phyloP scores from a whole-genome alignment of 164 flowering plant species.

The Platanus orientalis region DNA sequence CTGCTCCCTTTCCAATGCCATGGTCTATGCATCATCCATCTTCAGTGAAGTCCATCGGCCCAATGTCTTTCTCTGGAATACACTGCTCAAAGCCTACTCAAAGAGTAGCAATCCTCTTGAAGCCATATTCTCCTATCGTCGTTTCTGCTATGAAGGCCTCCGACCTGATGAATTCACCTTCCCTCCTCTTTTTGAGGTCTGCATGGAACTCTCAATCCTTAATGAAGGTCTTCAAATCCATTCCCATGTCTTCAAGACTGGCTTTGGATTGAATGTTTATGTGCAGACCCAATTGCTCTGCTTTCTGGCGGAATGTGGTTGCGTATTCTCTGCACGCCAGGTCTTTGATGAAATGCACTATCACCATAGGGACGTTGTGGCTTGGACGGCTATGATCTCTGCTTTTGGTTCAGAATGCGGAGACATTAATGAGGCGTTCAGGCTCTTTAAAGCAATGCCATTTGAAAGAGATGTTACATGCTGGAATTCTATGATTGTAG shows the following conservation, averaged over 20 bases:
- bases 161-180: constrained; percentile 5
- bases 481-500: background rate
- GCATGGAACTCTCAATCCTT: background rate
- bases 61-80: constrained; percentile 7
- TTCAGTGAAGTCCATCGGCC: background rate
- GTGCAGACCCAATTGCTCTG: constrained; percentile 3
- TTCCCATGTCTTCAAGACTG: background rate
- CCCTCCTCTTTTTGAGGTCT: constrained; percentile 4
- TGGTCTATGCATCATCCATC: constrained; percentile 2
- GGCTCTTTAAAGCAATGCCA: constrained; percentile 4
- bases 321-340: background rate
- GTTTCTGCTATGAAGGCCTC: background rate
- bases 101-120: constrained; percentile 1
- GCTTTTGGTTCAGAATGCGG: background rate
- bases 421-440: background rate
- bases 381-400: constrained; percentile 2
- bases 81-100: constrained; percentile 3
- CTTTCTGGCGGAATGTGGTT: constrained; percentile 1
- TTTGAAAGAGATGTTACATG: background rate
- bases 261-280: background rate
- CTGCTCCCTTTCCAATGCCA: background rate
- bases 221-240: background rate
- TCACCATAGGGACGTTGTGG: background rate
- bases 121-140: background rate
- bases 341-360: constrained; percentile 4